A percentile compares a stretch with the other conserved stretches of the same genome.
Conservation (phyloP, 768 basidiomycete genomes). For the Hericium erinaceus region DNA sequence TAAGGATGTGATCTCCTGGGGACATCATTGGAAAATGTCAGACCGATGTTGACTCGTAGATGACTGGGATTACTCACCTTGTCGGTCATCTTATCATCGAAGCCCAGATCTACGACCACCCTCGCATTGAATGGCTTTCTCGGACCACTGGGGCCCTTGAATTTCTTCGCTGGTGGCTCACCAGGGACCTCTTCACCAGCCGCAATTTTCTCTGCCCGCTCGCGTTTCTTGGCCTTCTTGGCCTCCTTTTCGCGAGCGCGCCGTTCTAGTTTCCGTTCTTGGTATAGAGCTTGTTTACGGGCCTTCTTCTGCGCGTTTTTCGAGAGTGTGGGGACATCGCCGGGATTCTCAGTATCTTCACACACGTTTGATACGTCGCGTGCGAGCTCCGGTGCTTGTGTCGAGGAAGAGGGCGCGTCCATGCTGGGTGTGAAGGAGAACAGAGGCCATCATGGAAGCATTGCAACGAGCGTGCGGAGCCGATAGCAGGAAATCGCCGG, state of each 20-base stretch:
- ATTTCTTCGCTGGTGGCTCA: constrained; percentile 26
- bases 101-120: constrained; percentile 81
- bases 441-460: not conserved
- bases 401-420: not conserved
- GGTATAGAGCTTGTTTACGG: constrained; percentile 58
- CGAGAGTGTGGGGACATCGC: constrained; percentile 33
- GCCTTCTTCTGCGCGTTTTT: constrained; percentile 75
- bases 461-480: not conserved
- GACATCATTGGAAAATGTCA: not conserved
- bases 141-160: constrained; percentile 15
- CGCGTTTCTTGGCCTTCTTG: constrained; percentile 63
- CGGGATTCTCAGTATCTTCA: not conserved
- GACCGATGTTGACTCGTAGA: not conserved
- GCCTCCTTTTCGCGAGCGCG: constrained; percentile 70
- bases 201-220: constrained; percentile 49
- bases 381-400: too few species aligned
- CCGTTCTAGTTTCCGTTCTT: constrained; percentile 61
- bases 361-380: too few species aligned
- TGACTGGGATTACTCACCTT: constrained; percentile 47
- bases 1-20: constrained; percentile 84
- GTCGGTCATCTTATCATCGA: constrained; percentile 89
- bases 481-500: not conserved
- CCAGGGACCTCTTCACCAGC: constrained; percentile 50
- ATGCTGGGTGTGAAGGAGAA: not conserved
- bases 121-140: constrained; percentile 37